A percentile compares a stretch with the other conserved stretches of the same genome.
Evolutionary conservation across 768 basidiomycete genomes (phyloP).

Genomic region (Candolleomyces eurysporus): DNA sequence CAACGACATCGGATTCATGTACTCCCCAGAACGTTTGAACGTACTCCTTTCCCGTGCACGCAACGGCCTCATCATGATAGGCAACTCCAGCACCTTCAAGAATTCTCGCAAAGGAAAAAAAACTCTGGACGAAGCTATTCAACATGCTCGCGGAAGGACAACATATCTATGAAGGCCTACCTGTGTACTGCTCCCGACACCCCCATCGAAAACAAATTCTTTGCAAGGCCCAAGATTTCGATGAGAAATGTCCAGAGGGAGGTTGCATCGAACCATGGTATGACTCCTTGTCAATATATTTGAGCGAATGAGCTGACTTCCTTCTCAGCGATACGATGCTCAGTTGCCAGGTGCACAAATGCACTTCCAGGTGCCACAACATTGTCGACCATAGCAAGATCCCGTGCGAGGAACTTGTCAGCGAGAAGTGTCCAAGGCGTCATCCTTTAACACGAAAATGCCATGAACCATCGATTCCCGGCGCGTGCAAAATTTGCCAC

Average conservation of each 20-base stretch:
- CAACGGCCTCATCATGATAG: conserved; percentile 61
- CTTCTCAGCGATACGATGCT: conserved; percentile 43
- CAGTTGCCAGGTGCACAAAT: conserved; percentile 50
- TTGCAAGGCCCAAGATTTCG: conserved; percentile 45
- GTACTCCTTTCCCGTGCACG: conserved; percentile 69
- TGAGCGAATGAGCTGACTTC: not conserved
- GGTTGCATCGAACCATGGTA: conserved; percentile 64
- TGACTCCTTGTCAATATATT: not conserved
- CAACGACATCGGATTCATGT: conserved; percentile 71
- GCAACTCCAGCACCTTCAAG: conserved; percentile 59
- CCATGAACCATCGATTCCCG: conserved; percentile 27
- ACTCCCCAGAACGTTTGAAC: conserved; percentile 62
- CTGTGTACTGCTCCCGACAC: conserved; percentile 58
- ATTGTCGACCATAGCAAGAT: conserved; percentile 52
- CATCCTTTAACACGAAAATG: conserved; percentile 49
- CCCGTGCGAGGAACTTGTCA: conserved; percentile 39
- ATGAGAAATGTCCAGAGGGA: conserved; percentile 53
- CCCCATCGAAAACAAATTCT: conserved; percentile 38
- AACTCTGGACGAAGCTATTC: conserved; percentile 54
- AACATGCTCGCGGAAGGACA: conserved; percentile 36
- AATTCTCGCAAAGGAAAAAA: conserved; percentile 48
- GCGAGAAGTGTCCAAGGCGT: conserved; percentile 38
- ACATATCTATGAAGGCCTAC: conserved; percentile 59
- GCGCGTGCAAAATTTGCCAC: conserved; percentile 47
- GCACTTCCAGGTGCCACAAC: conserved; percentile 63